These are phyloP conservation scores for Colletotrichum nymphaeae DNA, from an alignment of 2,329 filamentous ascomycete genomes.

Conservation along the genomic window DNA sequence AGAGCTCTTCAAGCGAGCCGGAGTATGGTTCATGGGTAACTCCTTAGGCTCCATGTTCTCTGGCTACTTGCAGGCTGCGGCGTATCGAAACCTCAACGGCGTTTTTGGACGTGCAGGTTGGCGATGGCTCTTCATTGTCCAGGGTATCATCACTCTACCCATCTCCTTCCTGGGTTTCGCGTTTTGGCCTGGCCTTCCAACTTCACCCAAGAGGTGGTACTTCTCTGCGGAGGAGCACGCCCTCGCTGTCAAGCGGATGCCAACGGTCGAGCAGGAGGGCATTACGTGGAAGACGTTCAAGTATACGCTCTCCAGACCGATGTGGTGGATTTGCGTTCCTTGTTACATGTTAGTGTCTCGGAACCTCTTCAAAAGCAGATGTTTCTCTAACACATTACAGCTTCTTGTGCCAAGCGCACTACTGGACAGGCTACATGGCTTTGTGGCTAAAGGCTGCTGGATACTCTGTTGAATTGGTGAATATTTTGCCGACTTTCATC, in stretches of 20 bases:
- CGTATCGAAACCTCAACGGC: conserved; percentile 64
- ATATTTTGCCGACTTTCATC: conserved; percentile 41
- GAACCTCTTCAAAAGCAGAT: fast-evolving
- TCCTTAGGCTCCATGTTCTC: conserved; percentile 66
- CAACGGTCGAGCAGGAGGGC: conserved; percentile 37
- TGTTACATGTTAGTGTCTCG: conserved; percentile 34
- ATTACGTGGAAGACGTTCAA: conserved; percentile 40
- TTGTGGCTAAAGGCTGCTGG: conserved; percentile 32
- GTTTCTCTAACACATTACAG: conserved; percentile 11
- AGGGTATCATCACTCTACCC: conserved; percentile 44
- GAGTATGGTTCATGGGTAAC: conserved; percentile 61
- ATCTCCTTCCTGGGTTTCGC: conserved; percentile 41
- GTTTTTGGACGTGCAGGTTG: conserved; percentile 52
- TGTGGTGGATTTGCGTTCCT: conserved; percentile 40
- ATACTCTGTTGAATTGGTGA: conserved; percentile 33
- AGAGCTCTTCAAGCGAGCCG: conserved; percentile 60
- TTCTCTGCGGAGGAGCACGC: conserved; percentile 42
- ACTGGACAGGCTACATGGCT: conserved; percentile 39
- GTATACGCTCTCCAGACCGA: conserved; percentile 37
- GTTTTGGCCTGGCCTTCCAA: conserved; percentile 47
- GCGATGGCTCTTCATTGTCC: conserved; percentile 55
- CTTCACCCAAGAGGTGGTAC: conserved; percentile 43
- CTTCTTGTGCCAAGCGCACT: conserved; percentile 39
- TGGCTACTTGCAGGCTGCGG: conserved; percentile 66
- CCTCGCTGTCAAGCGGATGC: conserved; percentile 42